These are phyloP conservation scores for Candida morakotiae DNA, from an alignment of 805 yeast species.

Conservation along the genomic window DNA sequence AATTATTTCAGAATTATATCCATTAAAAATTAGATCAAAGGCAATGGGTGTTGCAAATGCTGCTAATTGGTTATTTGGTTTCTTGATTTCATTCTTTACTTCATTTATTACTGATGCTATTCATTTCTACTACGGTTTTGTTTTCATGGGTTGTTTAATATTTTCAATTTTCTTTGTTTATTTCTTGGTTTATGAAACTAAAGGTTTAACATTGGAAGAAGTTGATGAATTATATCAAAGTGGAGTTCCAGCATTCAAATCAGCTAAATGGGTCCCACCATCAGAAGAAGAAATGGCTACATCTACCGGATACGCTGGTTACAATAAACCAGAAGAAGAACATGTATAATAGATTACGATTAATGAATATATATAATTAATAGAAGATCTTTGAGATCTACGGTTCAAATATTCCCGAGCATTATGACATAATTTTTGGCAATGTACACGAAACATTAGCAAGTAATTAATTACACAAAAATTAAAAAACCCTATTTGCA, in stretches of 20 bases:
- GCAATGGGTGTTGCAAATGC: slow-evolving; percentile 64
- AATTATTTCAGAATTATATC: slow-evolving; percentile 64
- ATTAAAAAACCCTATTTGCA: slow-evolving; percentile 1
- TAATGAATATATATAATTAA: slow-evolving; percentile 1
- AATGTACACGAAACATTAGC: not conserved
- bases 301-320: slow-evolving; percentile 32
- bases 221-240: slow-evolving; percentile 64
- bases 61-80: slow-evolving; percentile 61
- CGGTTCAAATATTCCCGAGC: not conserved
- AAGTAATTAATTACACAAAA: not conserved
- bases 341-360: slow-evolving; percentile 15
- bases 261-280: slow-evolving; percentile 51
- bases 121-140: slow-evolving; percentile 64
- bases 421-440: slow-evolving; percentile 1
- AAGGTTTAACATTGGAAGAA: slow-evolving; percentile 78
- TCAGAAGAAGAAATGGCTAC: slow-evolving; percentile 27
- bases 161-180: slow-evolving; percentile 64
- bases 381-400: not conserved
- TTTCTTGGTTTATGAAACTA: slow-evolving; percentile 73
- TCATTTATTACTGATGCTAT: slow-evolving; percentile 60
- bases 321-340: slow-evolving; percentile 26
- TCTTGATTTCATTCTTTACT: slow-evolving; percentile 59
- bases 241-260: slow-evolving; percentile 33
- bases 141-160: slow-evolving; percentile 59
- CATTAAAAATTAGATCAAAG: slow-evolving; percentile 58